Conservation (phyloP, 192 early-diverging fungal species). For the Phlyctochytrium bullatum region DNA sequence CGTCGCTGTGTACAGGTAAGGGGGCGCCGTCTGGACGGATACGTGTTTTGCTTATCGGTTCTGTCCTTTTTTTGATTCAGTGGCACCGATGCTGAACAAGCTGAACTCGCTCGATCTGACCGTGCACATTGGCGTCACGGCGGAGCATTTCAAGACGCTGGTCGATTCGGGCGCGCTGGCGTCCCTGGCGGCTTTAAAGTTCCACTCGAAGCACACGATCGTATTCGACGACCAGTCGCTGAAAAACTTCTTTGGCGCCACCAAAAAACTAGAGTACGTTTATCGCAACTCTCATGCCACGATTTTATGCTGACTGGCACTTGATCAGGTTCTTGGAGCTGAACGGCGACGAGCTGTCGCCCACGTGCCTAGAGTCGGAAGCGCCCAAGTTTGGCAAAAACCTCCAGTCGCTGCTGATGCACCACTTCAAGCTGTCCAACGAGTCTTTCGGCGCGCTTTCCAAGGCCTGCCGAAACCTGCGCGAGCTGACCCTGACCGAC, state of each 20-base stretch:
- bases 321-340: constrained; percentile 30
- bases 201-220: constrained; percentile 46
- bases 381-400: constrained; percentile 13
- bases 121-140: constrained; percentile 45
- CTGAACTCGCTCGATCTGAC: constrained; percentile 41
- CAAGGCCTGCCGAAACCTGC: constrained; percentile 10
- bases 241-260: constrained; percentile 10
- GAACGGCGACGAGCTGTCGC: constrained; percentile 38
- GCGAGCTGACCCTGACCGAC: constrained; percentile 44
- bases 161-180: constrained; percentile 20
- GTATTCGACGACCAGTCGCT: constrained; percentile 38
- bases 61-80: constrained; percentile 10
- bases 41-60: constrained; percentile 1
- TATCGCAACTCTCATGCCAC: neutral
- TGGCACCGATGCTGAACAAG: constrained; percentile 18
- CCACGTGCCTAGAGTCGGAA: constrained; percentile 16
- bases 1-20: constrained; percentile 25
- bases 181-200: constrained; percentile 40
- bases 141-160: constrained; percentile 23
- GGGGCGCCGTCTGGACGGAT: neutral
- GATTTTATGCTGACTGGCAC: neutral
- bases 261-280: constrained; percentile 30
- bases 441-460: constrained; percentile 17
- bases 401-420: constrained; percentile 38
- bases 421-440: constrained; percentile 34